phyloP scores from a whole-genome alignment of 345 rosid species.

The Dimocarpus longan region DNA sequence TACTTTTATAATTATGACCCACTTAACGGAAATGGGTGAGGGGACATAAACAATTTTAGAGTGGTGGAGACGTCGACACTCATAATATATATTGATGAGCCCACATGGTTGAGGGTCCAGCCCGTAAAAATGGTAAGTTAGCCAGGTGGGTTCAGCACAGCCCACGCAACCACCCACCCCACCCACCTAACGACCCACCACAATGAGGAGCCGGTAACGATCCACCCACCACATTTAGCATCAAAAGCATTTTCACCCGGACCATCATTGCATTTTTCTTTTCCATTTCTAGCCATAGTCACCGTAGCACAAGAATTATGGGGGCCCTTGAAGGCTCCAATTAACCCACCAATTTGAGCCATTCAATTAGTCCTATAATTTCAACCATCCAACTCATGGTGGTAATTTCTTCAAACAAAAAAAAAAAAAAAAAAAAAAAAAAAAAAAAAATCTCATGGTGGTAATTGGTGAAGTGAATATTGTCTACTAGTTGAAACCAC shows the following conservation, averaged over 20 bases:
- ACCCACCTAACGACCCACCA: neutral
- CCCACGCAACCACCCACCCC: neutral
- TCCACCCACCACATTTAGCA: neutral
- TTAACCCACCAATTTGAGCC: neutral
- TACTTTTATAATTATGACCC: too few species aligned
- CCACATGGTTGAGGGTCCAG: slow-evolving; percentile 10
- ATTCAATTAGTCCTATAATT: too few species aligned
- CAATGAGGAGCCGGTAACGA: neutral
- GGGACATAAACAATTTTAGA: too few species aligned
- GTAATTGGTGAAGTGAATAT: too few species aligned
- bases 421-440: too few species aligned
- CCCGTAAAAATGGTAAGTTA: neutral
- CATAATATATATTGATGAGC: neutral
- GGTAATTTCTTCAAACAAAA: too few species aligned
- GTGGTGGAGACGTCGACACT: too few species aligned
- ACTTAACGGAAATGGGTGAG: too few species aligned
- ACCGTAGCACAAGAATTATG: neutral
- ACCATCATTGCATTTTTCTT: neutral
- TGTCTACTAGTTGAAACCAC: too few species aligned
- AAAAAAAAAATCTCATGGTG: too few species aligned
- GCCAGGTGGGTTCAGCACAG: neutral
- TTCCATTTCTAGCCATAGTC: neutral
- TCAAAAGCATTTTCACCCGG: neutral
- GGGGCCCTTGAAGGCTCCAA: neutral
- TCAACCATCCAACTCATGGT: too few species aligned